A percentile compares a stretch with the other conserved stretches of the same genome.
phyloP scores from a whole-genome alignment of 2,329 filamentous ascomycete species.

The Pyrenochaeta sp. region DNA sequence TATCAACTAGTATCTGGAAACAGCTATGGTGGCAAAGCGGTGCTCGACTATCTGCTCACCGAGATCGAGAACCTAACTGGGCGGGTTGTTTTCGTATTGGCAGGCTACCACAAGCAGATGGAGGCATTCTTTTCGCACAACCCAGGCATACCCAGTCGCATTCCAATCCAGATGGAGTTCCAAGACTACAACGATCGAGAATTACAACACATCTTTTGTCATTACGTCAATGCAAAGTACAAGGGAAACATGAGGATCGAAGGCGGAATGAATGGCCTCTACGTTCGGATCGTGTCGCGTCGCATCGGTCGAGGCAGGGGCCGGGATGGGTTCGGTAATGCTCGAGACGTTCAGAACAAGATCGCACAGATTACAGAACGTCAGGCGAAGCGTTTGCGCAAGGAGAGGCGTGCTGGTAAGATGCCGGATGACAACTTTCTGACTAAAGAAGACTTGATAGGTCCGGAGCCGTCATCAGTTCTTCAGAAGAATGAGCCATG shows the following conservation, averaged over 20 bases:
- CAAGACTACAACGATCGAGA: conserved; percentile 73
- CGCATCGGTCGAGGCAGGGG: conserved; percentile 70
- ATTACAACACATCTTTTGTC: conserved; percentile 67
- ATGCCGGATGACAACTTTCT: conserved; percentile 67
- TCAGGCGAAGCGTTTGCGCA: conserved; percentile 65
- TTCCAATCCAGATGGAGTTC: conserved; percentile 72
- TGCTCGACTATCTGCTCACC: conserved; percentile 75
- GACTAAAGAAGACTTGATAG: conserved; percentile 74
- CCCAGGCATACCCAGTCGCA: conserved; percentile 72
- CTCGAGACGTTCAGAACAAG: conserved; percentile 71
- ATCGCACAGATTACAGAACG: conserved; percentile 63
- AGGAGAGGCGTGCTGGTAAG: conserved; percentile 54
- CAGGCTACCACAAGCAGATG: conserved; percentile 79
- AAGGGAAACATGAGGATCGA: conserved; percentile 66
- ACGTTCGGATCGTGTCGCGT: conserved; percentile 68
- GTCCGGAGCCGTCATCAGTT: conserved; percentile 68
- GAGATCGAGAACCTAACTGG: conserved; percentile 77
- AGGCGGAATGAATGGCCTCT: conserved; percentile 67
- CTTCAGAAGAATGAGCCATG: conserved; percentile 65
- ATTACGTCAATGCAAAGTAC: conserved; percentile 65
- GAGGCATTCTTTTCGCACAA: conserved; percentile 80
- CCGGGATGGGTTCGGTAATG: conserved; percentile 76
- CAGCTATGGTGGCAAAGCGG: conserved; percentile 65
- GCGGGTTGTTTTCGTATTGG: conserved; percentile 75
- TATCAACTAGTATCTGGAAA: conserved; percentile 74